phyloP scores from a whole-genome alignment of 2,329 filamentous ascomycete genomes.

The Talaromyces pinophilus region DNA sequence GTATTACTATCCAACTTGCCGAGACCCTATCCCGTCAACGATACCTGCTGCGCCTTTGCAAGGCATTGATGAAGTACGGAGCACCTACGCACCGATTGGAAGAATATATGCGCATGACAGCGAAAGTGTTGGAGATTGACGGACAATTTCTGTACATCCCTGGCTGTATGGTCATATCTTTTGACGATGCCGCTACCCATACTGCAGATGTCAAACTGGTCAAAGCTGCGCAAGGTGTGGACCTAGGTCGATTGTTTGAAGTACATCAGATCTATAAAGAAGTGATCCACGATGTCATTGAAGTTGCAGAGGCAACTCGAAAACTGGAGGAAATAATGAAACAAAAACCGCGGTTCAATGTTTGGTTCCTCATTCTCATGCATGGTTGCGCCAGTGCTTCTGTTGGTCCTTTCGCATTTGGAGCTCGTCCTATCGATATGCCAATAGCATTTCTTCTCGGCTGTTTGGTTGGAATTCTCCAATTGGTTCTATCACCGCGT shows the following conservation, averaged over 20 bases:
- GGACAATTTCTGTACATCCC: conserved; percentile 90
- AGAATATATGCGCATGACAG: conserved; percentile 87
- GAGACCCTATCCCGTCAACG: conserved; percentile 76
- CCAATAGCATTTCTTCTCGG: conserved; percentile 77
- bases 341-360: conserved; percentile 57
- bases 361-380: conserved; percentile 61
- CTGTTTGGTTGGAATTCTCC: conserved; percentile 71
- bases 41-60: conserved; percentile 83
- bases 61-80: conserved; percentile 85
- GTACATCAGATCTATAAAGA: conserved; percentile 53
- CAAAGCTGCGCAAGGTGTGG: conserved; percentile 46
- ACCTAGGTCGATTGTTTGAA: conserved; percentile 49
- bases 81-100: conserved; percentile 91
- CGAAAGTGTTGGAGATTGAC: conserved; percentile 83
- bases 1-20: conserved; percentile 64
- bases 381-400: conserved; percentile 75
- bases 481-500: conserved; percentile 72
- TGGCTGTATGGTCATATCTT: conserved; percentile 93
- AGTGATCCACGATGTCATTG: conserved; percentile 52
- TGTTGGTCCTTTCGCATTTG: conserved; percentile 80
- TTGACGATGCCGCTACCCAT: conserved; percentile 60
- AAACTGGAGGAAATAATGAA: conserved; percentile 58
- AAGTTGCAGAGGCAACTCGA: conserved; percentile 49
- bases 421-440: conserved; percentile 75
- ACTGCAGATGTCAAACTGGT: conserved; percentile 53